Evolutionary conservation across 2,329 filamentous ascomycete species (phyloP).

Genomic region (Ceratocystis cubensis): DNA sequence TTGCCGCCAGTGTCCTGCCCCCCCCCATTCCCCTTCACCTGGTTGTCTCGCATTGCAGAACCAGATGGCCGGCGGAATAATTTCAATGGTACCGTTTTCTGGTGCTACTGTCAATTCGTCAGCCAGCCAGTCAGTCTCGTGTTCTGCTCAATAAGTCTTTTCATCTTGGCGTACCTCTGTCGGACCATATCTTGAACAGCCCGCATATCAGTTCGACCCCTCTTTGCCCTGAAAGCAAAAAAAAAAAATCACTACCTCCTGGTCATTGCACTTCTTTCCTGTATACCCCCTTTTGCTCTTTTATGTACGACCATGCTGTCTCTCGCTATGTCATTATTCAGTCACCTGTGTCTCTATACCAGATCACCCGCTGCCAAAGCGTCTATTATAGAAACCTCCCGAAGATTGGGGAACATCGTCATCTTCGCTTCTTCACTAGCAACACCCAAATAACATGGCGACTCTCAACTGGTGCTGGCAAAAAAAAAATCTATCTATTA

Average conservation of each 20-base stretch:
- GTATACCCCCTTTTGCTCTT: not conserved
- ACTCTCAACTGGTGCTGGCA: not conserved
- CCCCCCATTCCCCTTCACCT: not conserved
- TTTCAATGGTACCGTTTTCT: not conserved
- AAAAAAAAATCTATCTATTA: not conserved
- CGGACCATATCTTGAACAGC: not conserved
- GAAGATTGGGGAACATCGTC: not conserved
- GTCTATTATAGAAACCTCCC: not conserved
- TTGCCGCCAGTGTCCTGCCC: not conserved
- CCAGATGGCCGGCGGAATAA: not conserved
- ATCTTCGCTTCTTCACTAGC: not conserved
- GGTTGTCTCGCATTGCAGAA: not conserved
- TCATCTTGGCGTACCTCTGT: not conserved
- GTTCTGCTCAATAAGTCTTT: not conserved
- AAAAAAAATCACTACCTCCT: not conserved
- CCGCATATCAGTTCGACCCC: not conserved
- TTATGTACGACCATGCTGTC: not conserved
- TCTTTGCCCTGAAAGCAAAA: not conserved
- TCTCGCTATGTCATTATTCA: not conserved
- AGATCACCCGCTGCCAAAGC: slow-evolving; percentile 6
- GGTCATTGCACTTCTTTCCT: not conserved
- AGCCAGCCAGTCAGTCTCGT: not conserved
- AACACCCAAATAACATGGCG: not conserved
- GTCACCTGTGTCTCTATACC: not conserved
- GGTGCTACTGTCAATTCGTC: not conserved